Conservation (phyloP, 2,329 filamentous ascomycete species). For the Blastomyces parvus region DNA sequence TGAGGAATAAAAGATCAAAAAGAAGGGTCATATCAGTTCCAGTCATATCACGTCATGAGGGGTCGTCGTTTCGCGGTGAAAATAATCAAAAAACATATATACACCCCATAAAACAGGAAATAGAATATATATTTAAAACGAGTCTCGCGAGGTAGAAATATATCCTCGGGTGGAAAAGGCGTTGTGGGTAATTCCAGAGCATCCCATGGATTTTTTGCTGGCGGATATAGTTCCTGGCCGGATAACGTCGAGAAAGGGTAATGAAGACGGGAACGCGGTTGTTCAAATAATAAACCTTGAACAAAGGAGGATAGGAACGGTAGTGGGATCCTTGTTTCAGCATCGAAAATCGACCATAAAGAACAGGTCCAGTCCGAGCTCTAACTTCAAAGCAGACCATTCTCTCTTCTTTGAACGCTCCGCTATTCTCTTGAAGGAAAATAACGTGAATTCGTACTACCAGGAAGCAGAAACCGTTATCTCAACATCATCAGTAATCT, state of each 20-base stretch:
- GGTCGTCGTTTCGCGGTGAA: not conserved
- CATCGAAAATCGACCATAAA: too few relatives aligned
- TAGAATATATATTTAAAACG: not conserved
- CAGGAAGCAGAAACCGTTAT: not conserved
- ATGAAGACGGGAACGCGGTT: not conserved
- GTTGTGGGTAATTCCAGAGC: not conserved
- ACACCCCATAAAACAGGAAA: not conserved
- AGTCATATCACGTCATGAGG: conserved; percentile 1
- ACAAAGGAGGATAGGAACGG: not conserved
- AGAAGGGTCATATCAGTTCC: conserved; percentile 1
- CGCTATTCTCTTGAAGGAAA: not conserved
- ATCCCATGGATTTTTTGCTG: not conserved
- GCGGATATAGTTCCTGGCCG: not conserved
- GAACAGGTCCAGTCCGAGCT: not conserved
- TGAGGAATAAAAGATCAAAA: not conserved
- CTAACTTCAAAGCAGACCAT: not conserved
- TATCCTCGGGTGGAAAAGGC: not conserved
- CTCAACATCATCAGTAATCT: not conserved
- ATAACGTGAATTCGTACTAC: not conserved
- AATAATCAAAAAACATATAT: not conserved
- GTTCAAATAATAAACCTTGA: not conserved
- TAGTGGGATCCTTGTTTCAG: not conserved
- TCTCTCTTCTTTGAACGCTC: not conserved
- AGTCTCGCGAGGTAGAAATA: not conserved
- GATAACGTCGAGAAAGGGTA: not conserved